Base-by-base conservation (phyloP, 371 early-diverging fungal species). In the Mucor indicus region DNA sequence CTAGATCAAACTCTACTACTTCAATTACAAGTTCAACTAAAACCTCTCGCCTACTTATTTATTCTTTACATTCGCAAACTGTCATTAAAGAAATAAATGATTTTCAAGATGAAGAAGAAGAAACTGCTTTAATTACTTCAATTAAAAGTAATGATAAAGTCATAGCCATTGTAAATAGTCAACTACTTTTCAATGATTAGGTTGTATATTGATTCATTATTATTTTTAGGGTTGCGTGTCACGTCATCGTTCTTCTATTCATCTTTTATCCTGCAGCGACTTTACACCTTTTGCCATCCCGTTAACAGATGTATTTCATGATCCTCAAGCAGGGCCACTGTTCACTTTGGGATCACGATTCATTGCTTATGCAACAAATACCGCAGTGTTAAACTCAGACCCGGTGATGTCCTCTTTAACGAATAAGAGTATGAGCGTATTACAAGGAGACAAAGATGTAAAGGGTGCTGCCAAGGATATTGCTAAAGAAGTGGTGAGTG, bases 401-500 rank as follows among this genome's bases (percentile, higher is more conserved):
- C 59, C 65, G 10, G 55, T 59, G 29, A 64, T 60, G 59, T 29
- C 30, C 37, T 55, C 55, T n/a, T 25, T 54, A 12, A 60, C 50
- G 2, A 60, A 50, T 41, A 51, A 62, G 27, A 54, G 62, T n/a
- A 62, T 61, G 6, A 56, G 61, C 31, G 58, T 70, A 8, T 39
- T 65, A 1, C 64, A 66, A 41, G 65, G 63, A 0, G 75, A 75
- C 7, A 75, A 75, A 25, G 75, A 69, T 61, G 74, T 71, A 48
- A 77, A 68, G 38, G 80, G 79, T 22, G 62, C 79, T 16, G 84
- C 82, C 1, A 80, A 80, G 17, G 84, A 79, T 20, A 81, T 85
- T 22, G 85, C 85, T 4, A 84, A 84, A 42, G 87, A 85, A 55
- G 83, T 87, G 20, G 77, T 82, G 44, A 81, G 83, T 48, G 85